Evolutionary conservation across 1,284 basidiomycete genomes (phyloP), one percentile per base, ranked within the genome.

Genomic region (Cutaneotrichosporon mucoides): DNA sequence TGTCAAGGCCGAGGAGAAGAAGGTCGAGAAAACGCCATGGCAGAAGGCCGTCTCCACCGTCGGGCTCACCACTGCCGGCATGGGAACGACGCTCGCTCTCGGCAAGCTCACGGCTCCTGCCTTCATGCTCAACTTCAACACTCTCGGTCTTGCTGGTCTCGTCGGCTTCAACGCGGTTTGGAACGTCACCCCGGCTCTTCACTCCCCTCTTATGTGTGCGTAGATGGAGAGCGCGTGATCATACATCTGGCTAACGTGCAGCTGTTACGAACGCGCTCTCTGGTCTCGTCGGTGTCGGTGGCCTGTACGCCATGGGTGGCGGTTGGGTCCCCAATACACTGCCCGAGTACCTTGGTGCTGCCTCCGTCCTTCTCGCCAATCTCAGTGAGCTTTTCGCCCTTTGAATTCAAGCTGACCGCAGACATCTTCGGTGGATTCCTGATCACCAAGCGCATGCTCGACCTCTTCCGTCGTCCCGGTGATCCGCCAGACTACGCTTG

Each of bases 151-250:
- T 24, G 72, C 73, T 16, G 86, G 88, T 43, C 73, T 92, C 52
- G 88, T 91, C 61, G 89, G 89, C 15, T 92, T 91, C 73, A 85
- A 88, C 64, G 89, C 90, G 2, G 86, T 92, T 10, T 92, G 90
- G 90, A 88, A 87, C 65, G 89, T 92, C 48, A 84, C 87, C 24
- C 89, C 90, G 35, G 89, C 89, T 10, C 76, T 92, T 59, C 89
- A 92, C 73, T 90, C 68, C 12, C 75, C 75, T 13, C 62, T 76
- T 46, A 76, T 76, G 74, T 73, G 70, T 70, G 45, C 59, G 70
- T 66, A 12, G 24, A 24, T 24, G 24, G 24, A 24, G 24, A 13
- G 11, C 5, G 11, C 6, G 4, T 33, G 6, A 16, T 35, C 4
- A 9, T n/a, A 7, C 43, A 35, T 9, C n/a, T 48, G 8, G 41